Conservation (phyloP, 2,329 filamentous ascomycete species). For the Phialophora expanda region DNA sequence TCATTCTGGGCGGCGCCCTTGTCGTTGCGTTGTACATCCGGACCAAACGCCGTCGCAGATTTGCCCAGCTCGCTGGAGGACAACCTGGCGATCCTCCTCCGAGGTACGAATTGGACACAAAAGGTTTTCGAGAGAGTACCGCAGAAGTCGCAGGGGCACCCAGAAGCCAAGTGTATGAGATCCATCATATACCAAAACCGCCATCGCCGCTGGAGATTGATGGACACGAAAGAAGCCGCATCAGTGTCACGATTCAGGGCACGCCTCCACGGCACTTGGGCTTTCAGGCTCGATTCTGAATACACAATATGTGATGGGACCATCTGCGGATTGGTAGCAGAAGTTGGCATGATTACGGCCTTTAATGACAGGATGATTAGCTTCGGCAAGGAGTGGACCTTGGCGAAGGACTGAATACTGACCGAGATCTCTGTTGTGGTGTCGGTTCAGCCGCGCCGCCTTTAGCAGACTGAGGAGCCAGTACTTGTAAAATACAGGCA, state of each 20-base stretch:
- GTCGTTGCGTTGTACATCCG: conserved; percentile 29
- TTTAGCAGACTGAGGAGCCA: neutral
- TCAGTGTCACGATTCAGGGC: conserved; percentile 34
- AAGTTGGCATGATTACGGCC: neutral
- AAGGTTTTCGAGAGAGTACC: conserved; percentile 12
- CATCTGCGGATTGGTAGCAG: neutral
- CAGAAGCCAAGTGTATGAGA: conserved; percentile 17
- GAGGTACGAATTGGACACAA: conserved; percentile 34
- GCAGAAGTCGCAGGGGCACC: conserved; percentile 5
- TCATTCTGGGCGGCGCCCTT: conserved; percentile 31
- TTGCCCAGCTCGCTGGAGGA: conserved; percentile 6
- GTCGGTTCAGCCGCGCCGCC: neutral
- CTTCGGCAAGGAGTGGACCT: neutral
- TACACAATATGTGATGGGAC: neutral
- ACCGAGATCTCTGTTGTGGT: neutral
- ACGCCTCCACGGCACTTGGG: conserved; percentile 27
- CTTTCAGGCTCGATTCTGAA: conserved; percentile 29
- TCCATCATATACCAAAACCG: conserved; percentile 26
- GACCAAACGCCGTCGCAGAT: conserved; percentile 24
- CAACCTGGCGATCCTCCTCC: conserved; percentile 29
- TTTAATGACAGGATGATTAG: conserved; percentile 2
- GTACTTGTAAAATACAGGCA: neutral
- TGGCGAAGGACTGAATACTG: neutral
- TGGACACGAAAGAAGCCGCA: conserved; percentile 30
- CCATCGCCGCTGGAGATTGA: conserved; percentile 35